phyloP scores from a whole-genome alignment of 768 basidiomycete genomes.

The Leccinum subtestaceum region DNA sequence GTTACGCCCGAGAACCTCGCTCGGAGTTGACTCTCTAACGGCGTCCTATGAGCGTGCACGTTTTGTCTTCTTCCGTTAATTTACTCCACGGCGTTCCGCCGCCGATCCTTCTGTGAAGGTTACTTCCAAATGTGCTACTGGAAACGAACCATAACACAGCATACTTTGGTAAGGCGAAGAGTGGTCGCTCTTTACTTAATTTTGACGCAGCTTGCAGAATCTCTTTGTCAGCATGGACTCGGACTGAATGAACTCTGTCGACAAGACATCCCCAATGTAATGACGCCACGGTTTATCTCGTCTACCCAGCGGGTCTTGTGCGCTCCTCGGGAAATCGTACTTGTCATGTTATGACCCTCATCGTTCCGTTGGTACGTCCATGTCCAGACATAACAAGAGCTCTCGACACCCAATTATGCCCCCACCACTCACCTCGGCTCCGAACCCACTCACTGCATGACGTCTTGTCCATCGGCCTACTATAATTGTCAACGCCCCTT shows the following conservation, averaged over 20 bases:
- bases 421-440: background rate
- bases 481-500: background rate
- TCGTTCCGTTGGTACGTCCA: background rate
- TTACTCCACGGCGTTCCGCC: background rate
- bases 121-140: background rate
- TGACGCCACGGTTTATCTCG: background rate
- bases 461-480: conserved; percentile 8
- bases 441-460: no score
- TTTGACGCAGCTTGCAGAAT: background rate
- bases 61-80: background rate
- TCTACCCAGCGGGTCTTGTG: background rate
- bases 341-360: background rate
- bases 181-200: background rate
- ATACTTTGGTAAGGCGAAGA: background rate
- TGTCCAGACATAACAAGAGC: background rate
- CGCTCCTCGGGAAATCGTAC: background rate
- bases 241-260: background rate
- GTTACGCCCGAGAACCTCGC: background rate
- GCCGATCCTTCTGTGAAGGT: background rate
- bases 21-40: background rate
- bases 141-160: background rate
- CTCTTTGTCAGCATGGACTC: no score
- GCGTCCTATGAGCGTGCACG: background rate
- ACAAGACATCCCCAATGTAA: background rate
- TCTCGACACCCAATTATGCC: background rate